Conservation (phyloP, 768 basidiomycete species). For the Tylopilus plumbeoviolaceoides region DNA sequence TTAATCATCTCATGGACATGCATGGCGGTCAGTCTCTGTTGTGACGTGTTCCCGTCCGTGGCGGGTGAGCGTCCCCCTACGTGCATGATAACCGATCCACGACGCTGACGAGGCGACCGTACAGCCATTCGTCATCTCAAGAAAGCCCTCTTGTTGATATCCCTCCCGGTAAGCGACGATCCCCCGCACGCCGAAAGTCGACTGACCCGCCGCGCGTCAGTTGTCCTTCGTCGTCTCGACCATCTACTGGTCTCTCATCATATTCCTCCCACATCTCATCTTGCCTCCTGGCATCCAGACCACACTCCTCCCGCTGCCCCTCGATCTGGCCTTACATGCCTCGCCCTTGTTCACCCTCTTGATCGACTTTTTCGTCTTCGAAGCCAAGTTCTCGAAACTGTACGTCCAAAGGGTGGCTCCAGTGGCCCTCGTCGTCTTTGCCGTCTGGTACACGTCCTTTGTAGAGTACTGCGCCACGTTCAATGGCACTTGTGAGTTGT, state of each 20-base stretch:
- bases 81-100: not conserved
- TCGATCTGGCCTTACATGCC: conserved; percentile 67
- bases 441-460: conserved; percentile 55
- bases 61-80: conserved; percentile 27
- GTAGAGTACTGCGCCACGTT: conserved; percentile 61
- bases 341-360: conserved; percentile 54
- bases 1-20: conserved; percentile 37
- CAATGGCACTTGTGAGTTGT: conserved; percentile 58
- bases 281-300: not conserved
- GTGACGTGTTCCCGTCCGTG: conserved; percentile 39
- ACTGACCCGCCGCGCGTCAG: not conserved
- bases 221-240: conserved; percentile 36
- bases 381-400: conserved; percentile 46
- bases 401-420: conserved; percentile 17
- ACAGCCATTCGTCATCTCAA: conserved; percentile 41
- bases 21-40: conserved; percentile 36
- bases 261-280: conserved; percentile 56
- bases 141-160: conserved; percentile 57
- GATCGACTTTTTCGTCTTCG: conserved; percentile 65
- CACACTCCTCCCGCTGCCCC: conserved; percentile 42
- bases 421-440: conserved; percentile 16
- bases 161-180: conserved; percentile 51
- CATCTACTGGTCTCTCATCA: conserved; percentile 69
- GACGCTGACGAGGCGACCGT: not conserved
- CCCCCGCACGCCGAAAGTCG: not conserved